phyloP scores from a whole-genome alignment of 345 rosid species.

The Conringia planisiliqua region DNA sequence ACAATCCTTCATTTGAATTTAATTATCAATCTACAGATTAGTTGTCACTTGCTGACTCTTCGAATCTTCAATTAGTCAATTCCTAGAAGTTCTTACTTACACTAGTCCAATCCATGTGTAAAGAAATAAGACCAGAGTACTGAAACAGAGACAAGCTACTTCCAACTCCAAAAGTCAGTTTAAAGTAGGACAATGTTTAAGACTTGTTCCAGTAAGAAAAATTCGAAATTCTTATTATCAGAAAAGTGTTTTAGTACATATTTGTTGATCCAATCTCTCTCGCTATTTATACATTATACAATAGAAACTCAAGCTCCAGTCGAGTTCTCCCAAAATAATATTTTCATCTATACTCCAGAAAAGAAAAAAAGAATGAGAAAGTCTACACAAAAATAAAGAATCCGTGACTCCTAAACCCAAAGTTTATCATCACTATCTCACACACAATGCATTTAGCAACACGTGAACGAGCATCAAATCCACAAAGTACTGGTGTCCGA shows the following conservation, averaged over 20 bases:
- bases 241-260: background rate
- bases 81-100: background rate
- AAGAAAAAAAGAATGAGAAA: background rate
- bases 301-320: background rate
- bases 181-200: background rate
- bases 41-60: too few relatives aligned
- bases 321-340: slow-evolving; percentile 19
- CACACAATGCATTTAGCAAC: slow-evolving; percentile 71
- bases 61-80: background rate
- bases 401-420: slow-evolving; percentile 18
- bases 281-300: slow-evolving; percentile 12
- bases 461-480: slow-evolving; percentile 91
- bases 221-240: background rate
- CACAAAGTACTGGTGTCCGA: slow-evolving; percentile 97
- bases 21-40: too few relatives aligned
- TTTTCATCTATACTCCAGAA: slow-evolving; percentile 16
- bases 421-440: slow-evolving; percentile 29
- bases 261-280: slow-evolving; percentile 8
- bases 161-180: background rate
- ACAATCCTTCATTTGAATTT: background rate
- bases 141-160: background rate
- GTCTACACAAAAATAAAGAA: slow-evolving; percentile 25
- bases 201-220: background rate
- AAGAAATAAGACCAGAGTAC: background rate
- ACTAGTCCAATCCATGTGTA: background rate